Percentiles rank a stretch among this genome's conserved stretches.
phyloP scores from a whole-genome alignment of 1,284 basidiomycete genomes.

The Lentinula novae-zelandiae region DNA sequence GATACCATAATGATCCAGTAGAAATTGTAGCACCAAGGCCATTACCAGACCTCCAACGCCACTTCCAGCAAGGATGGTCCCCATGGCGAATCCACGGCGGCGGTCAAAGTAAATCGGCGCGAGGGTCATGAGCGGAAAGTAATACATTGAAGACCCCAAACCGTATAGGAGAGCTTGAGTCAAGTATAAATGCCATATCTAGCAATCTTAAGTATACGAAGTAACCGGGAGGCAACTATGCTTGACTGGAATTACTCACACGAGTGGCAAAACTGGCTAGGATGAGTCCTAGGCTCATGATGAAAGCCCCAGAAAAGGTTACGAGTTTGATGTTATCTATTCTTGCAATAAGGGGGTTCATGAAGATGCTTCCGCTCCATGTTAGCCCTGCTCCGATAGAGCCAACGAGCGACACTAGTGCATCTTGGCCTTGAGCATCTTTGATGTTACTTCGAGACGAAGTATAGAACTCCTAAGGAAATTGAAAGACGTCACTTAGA shows the following conservation, averaged over 20 bases:
- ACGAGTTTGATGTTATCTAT: constrained; percentile 32
- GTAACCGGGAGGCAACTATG: not conserved
- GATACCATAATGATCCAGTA: constrained; percentile 33
- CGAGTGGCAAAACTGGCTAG: constrained; percentile 35
- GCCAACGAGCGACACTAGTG: constrained; percentile 39
- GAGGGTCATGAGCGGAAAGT: constrained; percentile 40
- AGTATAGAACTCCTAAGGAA: constrained; percentile 38
- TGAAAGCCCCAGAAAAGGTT: constrained; percentile 32
- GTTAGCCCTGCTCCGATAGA: constrained; percentile 42
- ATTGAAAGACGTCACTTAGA: not conserved
- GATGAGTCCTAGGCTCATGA: constrained; percentile 40
- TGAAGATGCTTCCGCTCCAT: constrained; percentile 45
- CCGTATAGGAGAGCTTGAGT: constrained; percentile 42
- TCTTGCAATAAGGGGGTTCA: constrained; percentile 36
- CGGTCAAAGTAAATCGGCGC: constrained; percentile 42
- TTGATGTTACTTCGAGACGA: constrained; percentile 33
- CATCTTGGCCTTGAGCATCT: constrained; percentile 34
- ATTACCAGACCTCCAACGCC: constrained; percentile 42
- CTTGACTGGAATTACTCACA: constrained; percentile 21
- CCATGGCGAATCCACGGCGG: constrained; percentile 44
- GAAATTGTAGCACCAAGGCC: constrained; percentile 36
- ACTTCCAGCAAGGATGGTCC: constrained; percentile 37
- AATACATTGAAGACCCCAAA: constrained; percentile 40
- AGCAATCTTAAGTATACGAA: not conserved
- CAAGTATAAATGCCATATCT: constrained; percentile 44